A percentile compares a stretch with the other conserved stretches of the same genome.
Evolutionary conservation across 768 basidiomycete genomes (phyloP).

Genomic region (Suillus lakei): DNA sequence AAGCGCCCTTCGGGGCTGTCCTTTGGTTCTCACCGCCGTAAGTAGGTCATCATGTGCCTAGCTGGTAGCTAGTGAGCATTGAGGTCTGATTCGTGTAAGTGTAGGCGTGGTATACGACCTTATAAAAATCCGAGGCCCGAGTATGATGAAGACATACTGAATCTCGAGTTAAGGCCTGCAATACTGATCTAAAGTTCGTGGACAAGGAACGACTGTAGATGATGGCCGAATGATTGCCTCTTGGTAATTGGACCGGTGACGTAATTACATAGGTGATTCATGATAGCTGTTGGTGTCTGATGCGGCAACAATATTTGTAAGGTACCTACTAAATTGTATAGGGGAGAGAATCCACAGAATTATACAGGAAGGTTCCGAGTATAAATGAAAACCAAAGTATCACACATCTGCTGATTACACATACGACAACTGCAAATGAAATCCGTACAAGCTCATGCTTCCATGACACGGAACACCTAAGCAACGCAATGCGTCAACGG

Average conservation of each 20-base stretch:
- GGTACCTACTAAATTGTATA: too few relatives aligned
- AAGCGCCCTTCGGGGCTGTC: neutral
- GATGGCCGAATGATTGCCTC: too few relatives aligned
- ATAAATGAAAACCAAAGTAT: neutral
- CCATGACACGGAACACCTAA: constrained; percentile 46
- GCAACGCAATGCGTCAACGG: neutral
- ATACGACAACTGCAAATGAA: neutral
- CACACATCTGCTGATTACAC: neutral
- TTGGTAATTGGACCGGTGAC: too few relatives aligned
- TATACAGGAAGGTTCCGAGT: constrained; percentile 2
- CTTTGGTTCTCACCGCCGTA: neutral
- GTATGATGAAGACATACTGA: too few relatives aligned
- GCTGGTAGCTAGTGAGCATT: too few relatives aligned
- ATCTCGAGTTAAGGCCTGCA: too few relatives aligned
- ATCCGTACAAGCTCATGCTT: constrained; percentile 33
- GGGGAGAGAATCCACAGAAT: neutral
- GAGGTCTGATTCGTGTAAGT: too few relatives aligned
- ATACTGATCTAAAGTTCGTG: too few relatives aligned
- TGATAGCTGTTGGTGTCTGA: too few relatives aligned
- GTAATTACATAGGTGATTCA: too few relatives aligned
- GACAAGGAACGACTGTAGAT: too few relatives aligned
- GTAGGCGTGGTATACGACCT: neutral
- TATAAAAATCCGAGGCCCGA: neutral
- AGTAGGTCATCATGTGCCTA: neutral
- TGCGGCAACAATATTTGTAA: too few relatives aligned